These are phyloP conservation scores for Zygoascus ofunaensis DNA, from an alignment of 805 yeast species.

Conservation along the genomic window DNA sequence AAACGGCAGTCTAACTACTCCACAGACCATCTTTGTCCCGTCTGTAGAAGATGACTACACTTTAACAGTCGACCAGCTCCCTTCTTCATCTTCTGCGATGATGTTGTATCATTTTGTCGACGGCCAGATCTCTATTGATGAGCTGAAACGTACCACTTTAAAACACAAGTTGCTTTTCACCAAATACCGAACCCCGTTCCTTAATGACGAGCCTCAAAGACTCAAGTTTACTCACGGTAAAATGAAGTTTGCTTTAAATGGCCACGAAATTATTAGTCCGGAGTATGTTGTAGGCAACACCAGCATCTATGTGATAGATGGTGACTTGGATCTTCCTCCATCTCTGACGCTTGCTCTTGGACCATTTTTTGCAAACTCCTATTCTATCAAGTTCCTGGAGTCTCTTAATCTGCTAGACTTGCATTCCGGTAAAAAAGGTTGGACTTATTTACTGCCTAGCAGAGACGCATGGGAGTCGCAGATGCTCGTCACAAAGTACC, in stretches of 20 bases:
- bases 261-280: slow-evolving; percentile 38
- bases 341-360: slow-evolving; percentile 58
- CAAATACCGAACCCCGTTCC: slow-evolving; percentile 34
- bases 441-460: slow-evolving; percentile 72
- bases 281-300: slow-evolving; percentile 52
- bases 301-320: slow-evolving; percentile 54
- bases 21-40: slow-evolving; percentile 58
- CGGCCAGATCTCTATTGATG: slow-evolving; percentile 32
- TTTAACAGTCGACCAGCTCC: not conserved
- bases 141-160: not conserved
- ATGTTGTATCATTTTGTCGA: slow-evolving; percentile 57
- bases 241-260: slow-evolving; percentile 39
- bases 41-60: not conserved
- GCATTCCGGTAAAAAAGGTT: slow-evolving; percentile 39
- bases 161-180: slow-evolving; percentile 14
- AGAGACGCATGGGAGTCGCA: slow-evolving; percentile 60
- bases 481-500: slow-evolving; percentile 50
- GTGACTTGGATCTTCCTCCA: slow-evolving; percentile 53
- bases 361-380: slow-evolving; percentile 53
- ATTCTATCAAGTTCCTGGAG: slow-evolving; percentile 50
- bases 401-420: slow-evolving; percentile 40
- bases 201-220: slow-evolving; percentile 60
- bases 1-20: slow-evolving; percentile 30
- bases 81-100: slow-evolving; percentile 14
- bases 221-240: slow-evolving; percentile 37